Evolutionary conservation across 2,329 filamentous ascomycete genomes (phyloP), one percentile per base, ranked within the genome.

Genomic region (Rhynchosporium graminicola): DNA sequence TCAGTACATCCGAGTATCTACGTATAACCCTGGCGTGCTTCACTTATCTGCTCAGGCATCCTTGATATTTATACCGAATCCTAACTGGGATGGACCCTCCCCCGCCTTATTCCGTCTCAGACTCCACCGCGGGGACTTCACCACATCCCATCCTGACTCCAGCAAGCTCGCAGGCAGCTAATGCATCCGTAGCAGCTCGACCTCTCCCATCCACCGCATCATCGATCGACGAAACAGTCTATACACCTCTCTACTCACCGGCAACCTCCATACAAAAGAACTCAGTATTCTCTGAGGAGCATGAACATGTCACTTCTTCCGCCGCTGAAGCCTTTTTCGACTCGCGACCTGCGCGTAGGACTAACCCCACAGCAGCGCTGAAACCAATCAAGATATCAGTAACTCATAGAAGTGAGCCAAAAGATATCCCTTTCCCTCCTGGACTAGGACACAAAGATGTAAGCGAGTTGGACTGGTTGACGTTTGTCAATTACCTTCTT

Each of bases 91-190:
- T 20, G 20, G 70, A 73, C 7, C 81, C 83, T 26, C 83, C 83
- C 47, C 82, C 83, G 4, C 83, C 84, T 5, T 86, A 86, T 68
- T 80, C 80, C 45, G 83, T 84, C 72, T 84, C 81, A 15, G 83
- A 86, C 74, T 83, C 81, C 13, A 76, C 70, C 56, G 74, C 80
- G 3, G 76, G 75, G 36, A 58, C 60, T 63, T 60, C 61, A 69
- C 66, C 57, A 72, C 71, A 57, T 68, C 67, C 67, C 57, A 70
- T 68, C 61, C 52, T 60, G 3, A 69, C 68, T 31, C 68, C 68
- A 26, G 54, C 67, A 59, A 67, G 66, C 66, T 72, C 69, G 51
- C 67, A 68, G 59, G 71, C 75, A 57, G 77, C 79, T 61, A 73
- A 76, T 67, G 72, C 68, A 42, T 76, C 77, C n/a, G 73, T 75